phyloP scores from a whole-genome alignment of 2,329 filamentous ascomycete species.

The Lojkania enalia region DNA sequence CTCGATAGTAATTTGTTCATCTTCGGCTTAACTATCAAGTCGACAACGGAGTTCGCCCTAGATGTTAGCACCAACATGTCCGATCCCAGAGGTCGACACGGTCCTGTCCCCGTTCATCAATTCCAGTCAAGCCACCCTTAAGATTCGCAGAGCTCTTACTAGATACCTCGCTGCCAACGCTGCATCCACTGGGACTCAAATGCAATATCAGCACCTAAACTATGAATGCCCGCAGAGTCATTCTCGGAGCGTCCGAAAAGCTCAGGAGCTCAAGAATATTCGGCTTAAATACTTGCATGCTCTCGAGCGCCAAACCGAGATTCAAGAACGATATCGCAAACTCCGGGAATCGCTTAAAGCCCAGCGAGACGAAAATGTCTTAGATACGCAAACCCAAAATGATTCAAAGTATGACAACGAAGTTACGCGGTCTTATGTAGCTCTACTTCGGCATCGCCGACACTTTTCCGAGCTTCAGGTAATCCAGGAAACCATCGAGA shows the following conservation, averaged over 20 bases:
- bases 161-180: constrained; percentile 37
- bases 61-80: too few species aligned
- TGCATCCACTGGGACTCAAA: constrained; percentile 29
- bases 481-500: constrained; percentile 51
- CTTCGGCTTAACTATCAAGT: too few species aligned
- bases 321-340: constrained; percentile 44
- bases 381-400: constrained; percentile 33
- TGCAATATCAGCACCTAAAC: constrained; percentile 37
- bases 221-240: constrained; percentile 33
- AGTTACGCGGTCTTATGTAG: constrained; percentile 43
- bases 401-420: constrained; percentile 36
- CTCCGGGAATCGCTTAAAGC: constrained; percentile 37
- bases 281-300: constrained; percentile 52
- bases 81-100: constrained; percentile 42
- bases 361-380: constrained; percentile 27
- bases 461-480: constrained; percentile 52
- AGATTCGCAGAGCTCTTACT: constrained; percentile 39
- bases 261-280: constrained; percentile 47
- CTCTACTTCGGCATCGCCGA: constrained; percentile 51
- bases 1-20: too few species aligned
- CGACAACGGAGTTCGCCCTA: too few species aligned
- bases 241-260: constrained; percentile 28
- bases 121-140: constrained; percentile 41
- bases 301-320: constrained; percentile 47
- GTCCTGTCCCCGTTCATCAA: constrained; percentile 42